A percentile compares a stretch with the other conserved stretches of the same genome.
phyloP scores from a whole-genome alignment of 352 stramenopile genomes.

The Phytopythium vexans region DNA sequence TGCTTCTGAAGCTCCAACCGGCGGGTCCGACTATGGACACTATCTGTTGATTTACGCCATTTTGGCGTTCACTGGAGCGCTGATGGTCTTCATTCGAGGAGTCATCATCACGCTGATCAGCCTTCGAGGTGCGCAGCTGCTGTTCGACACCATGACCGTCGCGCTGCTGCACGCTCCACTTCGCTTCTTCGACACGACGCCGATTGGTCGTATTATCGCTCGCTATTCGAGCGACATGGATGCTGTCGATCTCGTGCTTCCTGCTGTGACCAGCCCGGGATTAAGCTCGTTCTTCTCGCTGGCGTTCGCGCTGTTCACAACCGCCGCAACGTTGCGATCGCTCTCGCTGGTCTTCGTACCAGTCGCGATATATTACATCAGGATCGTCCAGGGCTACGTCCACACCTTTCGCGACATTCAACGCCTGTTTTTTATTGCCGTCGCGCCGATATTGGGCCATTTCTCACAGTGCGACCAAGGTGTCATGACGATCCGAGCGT shows the following conservation, averaged over 20 bases:
- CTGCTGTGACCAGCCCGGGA: conserved; percentile 56
- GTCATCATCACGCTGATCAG: conserved; percentile 54
- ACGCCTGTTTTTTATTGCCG: conserved; percentile 22
- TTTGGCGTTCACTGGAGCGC: conserved; percentile 54
- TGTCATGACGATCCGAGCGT: conserved; percentile 34
- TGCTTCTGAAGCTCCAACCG: conserved; percentile 14
- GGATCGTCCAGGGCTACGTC: conserved; percentile 22
- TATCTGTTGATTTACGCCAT: conserved; percentile 85
- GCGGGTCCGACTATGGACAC: too few relatives aligned
- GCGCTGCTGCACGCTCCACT: conserved; percentile 85
- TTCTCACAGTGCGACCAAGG: conserved; percentile 32
- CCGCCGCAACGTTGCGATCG: conserved; percentile 65
- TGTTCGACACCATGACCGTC: conserved; percentile 79
- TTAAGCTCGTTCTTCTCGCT: conserved; percentile 65
- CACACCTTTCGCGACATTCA: conserved; percentile 24
- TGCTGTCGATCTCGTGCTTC: conserved; percentile 71
- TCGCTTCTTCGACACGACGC: conserved; percentile 84
- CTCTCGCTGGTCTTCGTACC: conserved; percentile 53
- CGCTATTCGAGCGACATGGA: conserved; percentile 78
- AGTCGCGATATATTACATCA: conserved; percentile 60
- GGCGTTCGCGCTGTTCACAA: conserved; percentile 72
- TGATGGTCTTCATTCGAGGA: conserved; percentile 60
- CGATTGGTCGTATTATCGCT: conserved; percentile 74
- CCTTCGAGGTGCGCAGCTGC: conserved; percentile 44
- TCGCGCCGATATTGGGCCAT: conserved; percentile 30